phyloP scores from a whole-genome alignment of 345 rosid genomes.

The Carallia pectinifolia region DNA sequence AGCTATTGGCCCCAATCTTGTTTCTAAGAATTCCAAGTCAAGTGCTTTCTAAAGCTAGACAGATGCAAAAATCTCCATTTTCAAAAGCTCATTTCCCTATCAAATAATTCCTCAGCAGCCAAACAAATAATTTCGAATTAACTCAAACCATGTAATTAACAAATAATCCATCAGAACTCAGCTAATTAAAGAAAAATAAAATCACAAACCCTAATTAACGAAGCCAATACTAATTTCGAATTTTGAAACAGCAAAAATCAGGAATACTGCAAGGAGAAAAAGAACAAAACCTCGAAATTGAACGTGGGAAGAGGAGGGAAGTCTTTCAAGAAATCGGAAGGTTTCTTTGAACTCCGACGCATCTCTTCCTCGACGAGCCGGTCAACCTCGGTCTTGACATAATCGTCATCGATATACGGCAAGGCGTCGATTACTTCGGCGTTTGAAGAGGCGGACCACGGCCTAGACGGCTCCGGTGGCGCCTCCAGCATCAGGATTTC shows the following conservation, averaged over 20 bases:
- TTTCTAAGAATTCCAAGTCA: neutral
- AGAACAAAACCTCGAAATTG: conserved; percentile 55
- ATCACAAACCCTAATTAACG: neutral
- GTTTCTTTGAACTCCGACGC: conserved; percentile 88
- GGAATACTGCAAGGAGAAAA: too few relatives aligned
- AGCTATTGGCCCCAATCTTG: neutral
- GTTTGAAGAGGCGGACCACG: conserved; percentile 59
- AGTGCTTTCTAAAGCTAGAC: too few relatives aligned
- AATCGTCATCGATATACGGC: conserved; percentile 96
- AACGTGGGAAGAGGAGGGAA: conserved; percentile 70
- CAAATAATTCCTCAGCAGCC: neutral
- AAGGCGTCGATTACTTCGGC: conserved; percentile 85
- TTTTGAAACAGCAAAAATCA: too few relatives aligned
- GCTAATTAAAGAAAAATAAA: neutral
- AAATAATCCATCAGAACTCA: neutral
- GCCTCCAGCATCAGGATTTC: conserved; percentile 84
- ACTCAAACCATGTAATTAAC: neutral
- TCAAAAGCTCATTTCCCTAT: neutral
- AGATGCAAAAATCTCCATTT: too few relatives aligned
- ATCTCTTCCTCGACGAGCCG: conserved; percentile 93
- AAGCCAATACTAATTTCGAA: too few relatives aligned
- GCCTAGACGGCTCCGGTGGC: conserved; percentile 51
- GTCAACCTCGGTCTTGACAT: conserved; percentile 84
- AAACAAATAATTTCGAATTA: neutral
- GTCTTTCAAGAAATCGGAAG: conserved; percentile 80